Base-by-base conservation (phyloP, 2,329 filamentous ascomycete species). In the Talaromyces atroroseus region DNA sequence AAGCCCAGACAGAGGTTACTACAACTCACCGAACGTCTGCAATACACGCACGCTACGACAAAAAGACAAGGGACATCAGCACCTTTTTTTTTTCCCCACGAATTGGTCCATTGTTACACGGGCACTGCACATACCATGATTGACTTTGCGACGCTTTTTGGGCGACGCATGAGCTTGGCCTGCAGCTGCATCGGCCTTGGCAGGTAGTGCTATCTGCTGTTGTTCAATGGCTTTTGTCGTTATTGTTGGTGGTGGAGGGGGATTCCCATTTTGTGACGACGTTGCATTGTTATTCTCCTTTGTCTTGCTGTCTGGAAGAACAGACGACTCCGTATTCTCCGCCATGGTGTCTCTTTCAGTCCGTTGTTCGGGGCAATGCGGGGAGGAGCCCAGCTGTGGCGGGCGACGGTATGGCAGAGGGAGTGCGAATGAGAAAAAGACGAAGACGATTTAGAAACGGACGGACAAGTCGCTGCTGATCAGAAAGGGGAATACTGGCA, bases 91-190 rank as follows among this genome's bases (percentile, higher is more conserved):
- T 26, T 36, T 29, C 7, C 26, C 26, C 34, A 56, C 34, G 12
- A 20, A 29, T 29, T 29, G n/a, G n/a, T 56, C 11, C 24, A 45
- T 48, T 32, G 56, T 58, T 58, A 58, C 56, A 58, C 56, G 40
- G 23, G 34, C 45, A 32, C 12, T n/a, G 58, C 58, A 59, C 56
- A 77, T 83, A 92, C 89, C 89, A 77, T 92, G 89, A 78, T 91
- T 92, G 65, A 92, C 89, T 78, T 92, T 92, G 79, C 89, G 87
- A 76, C 89, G 82, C 80, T 91, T 92, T 78, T 90, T 92, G 49
- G 87, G 85, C 71, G 84, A 88, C 56, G 71, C 63, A 58, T 71
- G 69, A 65, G 64, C 64, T 60, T 68, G 69, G 53, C 63, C 61
- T 56, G 69, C 62, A 58, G 62, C 54, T 48, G 63, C 67, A 56